Conservation (phyloP, 1,139 yeast species). For the Blastobotrys capitulatus region DNA sequence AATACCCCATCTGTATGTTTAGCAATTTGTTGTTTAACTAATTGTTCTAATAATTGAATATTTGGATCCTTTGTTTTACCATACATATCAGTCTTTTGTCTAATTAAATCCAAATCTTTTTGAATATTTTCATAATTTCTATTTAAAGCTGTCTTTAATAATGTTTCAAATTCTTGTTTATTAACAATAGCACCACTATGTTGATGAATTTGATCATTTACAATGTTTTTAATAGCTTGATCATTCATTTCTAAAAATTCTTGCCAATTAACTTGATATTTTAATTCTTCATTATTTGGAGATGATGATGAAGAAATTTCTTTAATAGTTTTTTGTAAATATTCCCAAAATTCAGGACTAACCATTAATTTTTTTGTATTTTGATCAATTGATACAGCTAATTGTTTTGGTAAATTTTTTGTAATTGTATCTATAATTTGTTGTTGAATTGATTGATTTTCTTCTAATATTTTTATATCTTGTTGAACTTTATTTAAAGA, state of each 20-base stretch:
- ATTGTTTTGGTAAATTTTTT: constrained; percentile 11
- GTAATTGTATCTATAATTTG: constrained; percentile 13
- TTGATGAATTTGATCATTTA: constrained; percentile 8
- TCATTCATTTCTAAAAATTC: constrained; percentile 13
- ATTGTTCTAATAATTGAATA: constrained; percentile 10
- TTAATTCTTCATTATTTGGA: not conserved
- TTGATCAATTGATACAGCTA: constrained; percentile 15
- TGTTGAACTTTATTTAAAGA: constrained; percentile 6
- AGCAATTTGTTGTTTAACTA: constrained; percentile 13
- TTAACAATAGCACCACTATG: constrained; percentile 10
- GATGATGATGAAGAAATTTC: not conserved
- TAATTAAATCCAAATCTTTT: constrained; percentile 11
- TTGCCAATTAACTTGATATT: constrained; percentile 12
- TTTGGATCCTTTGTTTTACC: constrained; percentile 8
- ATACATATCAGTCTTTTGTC: constrained; percentile 11
- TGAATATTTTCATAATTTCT: constrained; percentile 12
- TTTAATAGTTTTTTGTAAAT: constrained; percentile 3
- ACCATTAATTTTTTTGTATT: constrained; percentile 10
- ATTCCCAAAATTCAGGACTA: constrained; percentile 15
- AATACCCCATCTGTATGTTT: constrained; percentile 10
- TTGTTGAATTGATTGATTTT: constrained; percentile 12
- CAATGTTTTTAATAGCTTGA: constrained; percentile 9
- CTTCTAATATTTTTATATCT: constrained; percentile 10
- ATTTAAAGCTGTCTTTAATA: constrained; percentile 7
- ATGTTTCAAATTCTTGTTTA: constrained; percentile 10